These are phyloP conservation scores for Penicillium chermesinum DNA, from an alignment of 495 filamentous ascomycete genomes.

Conservation along the genomic window DNA sequence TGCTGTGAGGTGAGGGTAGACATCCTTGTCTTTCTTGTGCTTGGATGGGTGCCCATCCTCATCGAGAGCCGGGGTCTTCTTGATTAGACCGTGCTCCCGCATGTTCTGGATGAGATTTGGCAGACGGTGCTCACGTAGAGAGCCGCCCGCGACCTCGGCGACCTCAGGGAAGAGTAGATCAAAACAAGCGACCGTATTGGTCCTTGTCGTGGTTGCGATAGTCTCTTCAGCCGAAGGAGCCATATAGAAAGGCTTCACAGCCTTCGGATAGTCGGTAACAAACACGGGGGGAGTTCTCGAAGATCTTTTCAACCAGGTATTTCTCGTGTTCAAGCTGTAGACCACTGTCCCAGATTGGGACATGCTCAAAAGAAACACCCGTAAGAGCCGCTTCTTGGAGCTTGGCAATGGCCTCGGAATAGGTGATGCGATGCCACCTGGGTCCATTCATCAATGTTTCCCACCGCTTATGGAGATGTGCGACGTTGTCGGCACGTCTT, in stretches of 20 bases:
- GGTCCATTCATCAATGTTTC: slow-evolving; percentile 50
- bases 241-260: slow-evolving; percentile 97
- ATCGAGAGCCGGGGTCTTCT: neutral
- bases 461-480: slow-evolving; percentile 63
- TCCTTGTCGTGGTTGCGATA: no score
- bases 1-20: slow-evolving; percentile 35
- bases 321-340: slow-evolving; percentile 91
- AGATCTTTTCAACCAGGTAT: slow-evolving; percentile 70
- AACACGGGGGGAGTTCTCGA: slow-evolving; percentile 73
- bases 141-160: slow-evolving; percentile 88
- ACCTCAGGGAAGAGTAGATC: slow-evolving; percentile 87
- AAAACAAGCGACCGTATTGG: slow-evolving; percentile 95
- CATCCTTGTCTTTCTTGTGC: slow-evolving; percentile 17
- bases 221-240: slow-evolving; percentile 56
- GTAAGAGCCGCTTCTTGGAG: slow-evolving; percentile 56
- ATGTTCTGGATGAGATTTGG: slow-evolving; percentile 66
- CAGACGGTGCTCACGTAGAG: slow-evolving; percentile 85
- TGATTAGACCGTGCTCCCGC: slow-evolving; percentile 55
- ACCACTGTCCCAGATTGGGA: slow-evolving; percentile 65
- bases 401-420: slow-evolving; percentile 66
- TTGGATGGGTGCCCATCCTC: neutral
- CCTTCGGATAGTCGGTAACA: slow-evolving; percentile 83
- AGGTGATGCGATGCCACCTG: slow-evolving; percentile 80
- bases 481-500: neutral
- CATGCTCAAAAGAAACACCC: slow-evolving; percentile 55